Percentiles rank a stretch among this genome's conserved stretches.
Conservation (phyloP, 1,284 basidiomycete genomes). For the Ganoderma resinaceum region DNA sequence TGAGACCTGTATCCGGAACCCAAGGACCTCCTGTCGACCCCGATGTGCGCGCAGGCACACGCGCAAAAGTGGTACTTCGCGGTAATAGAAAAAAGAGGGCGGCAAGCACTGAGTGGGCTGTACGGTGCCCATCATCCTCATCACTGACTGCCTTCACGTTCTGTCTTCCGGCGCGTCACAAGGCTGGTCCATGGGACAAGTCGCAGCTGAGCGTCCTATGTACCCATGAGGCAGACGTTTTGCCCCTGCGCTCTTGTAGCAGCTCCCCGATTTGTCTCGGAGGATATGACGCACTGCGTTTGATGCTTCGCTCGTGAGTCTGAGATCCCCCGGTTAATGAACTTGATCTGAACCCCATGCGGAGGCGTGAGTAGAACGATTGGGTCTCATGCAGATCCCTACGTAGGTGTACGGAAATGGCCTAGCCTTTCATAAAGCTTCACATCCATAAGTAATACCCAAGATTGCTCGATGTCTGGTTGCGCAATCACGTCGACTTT, state of each 20-base stretch:
- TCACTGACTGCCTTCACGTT: conserved; percentile 1
- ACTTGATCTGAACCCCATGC: neutral
- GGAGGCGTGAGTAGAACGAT: neutral
- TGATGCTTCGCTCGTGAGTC: neutral
- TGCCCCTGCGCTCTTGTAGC: neutral
- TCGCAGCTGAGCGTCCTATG: neutral
- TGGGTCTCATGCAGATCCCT: neutral
- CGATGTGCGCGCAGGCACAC: neutral
- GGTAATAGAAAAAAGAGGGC: conserved; percentile 5
- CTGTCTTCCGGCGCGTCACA: conserved; percentile 7
- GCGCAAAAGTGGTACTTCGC: neutral
- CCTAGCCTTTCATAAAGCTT: neutral
- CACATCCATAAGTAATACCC: neutral
- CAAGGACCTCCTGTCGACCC: conserved; percentile 7
- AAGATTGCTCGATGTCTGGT: neutral
- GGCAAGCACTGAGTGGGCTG: conserved; percentile 4
- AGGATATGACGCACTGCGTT: neutral
- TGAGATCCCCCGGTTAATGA: neutral
- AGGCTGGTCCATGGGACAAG: neutral
- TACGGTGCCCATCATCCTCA: conserved; percentile 6
- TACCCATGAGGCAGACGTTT: neutral
- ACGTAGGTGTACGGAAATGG: conserved; percentile 8
- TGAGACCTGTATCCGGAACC: conserved; percentile 1
- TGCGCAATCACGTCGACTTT: neutral
- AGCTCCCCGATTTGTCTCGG: neutral